Evolutionary conservation across 2,329 filamentous ascomycete species (phyloP).

Genomic region (Hypomyces perniciosus): DNA sequence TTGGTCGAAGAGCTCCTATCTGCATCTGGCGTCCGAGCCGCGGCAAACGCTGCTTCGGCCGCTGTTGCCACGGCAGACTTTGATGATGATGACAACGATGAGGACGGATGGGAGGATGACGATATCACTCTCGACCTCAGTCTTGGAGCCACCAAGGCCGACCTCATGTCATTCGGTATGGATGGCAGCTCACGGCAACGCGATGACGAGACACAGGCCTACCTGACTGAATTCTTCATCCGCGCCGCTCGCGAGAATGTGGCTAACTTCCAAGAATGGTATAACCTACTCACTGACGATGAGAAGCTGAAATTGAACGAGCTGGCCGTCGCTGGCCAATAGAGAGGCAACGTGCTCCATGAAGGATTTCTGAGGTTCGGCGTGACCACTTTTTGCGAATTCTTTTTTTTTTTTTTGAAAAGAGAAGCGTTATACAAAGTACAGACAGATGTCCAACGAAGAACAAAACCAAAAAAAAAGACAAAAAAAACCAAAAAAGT

Average conservation of each 20-base stretch:
- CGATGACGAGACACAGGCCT: slow-evolving; percentile 87
- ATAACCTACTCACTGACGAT: slow-evolving; percentile 46
- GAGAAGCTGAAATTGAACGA: slow-evolving; percentile 53
- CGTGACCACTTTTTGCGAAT: background rate
- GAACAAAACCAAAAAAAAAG: background rate
- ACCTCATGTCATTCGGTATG: slow-evolving; percentile 74
- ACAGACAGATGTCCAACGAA: background rate
- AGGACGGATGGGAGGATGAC: slow-evolving; percentile 87
- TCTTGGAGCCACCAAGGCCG: slow-evolving; percentile 59
- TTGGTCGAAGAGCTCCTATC: slow-evolving; percentile 86
- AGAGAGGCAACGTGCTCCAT: slow-evolving; percentile 8
- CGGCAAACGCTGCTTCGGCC: slow-evolving; percentile 56
- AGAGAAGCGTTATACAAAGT: background rate
- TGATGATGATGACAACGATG: slow-evolving; percentile 62
- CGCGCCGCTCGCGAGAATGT: slow-evolving; percentile 50
- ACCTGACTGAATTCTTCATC: slow-evolving; percentile 76
- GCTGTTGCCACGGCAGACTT: slow-evolving; percentile 56
- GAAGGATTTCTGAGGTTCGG: background rate
- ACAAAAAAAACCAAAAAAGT: background rate
- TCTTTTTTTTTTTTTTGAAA: background rate
- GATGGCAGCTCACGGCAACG: slow-evolving; percentile 56
- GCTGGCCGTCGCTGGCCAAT: slow-evolving; percentile 35
- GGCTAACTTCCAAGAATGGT: slow-evolving; percentile 52
- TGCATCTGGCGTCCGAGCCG: slow-evolving; percentile 60
- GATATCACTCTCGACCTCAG: slow-evolving; percentile 71